These are phyloP conservation scores for Monosporozyma siamensis DNA, from an alignment of 805 yeast species.

Conservation along the genomic window DNA sequence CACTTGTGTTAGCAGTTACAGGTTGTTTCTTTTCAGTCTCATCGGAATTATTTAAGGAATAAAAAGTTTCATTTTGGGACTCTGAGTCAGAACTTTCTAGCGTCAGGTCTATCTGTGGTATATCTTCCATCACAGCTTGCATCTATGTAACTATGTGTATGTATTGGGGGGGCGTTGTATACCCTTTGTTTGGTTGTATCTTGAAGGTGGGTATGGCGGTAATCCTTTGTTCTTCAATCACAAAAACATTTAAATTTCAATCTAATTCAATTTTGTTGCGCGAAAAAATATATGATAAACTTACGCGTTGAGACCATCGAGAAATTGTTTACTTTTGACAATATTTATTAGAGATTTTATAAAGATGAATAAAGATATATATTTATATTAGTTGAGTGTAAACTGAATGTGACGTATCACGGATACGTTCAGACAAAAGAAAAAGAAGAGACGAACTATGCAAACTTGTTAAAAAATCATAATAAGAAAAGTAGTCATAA, in stretches of 20 bases:
- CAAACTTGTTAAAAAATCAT: neutral
- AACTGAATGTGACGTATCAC: neutral
- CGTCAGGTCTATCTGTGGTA: constrained; percentile 14
- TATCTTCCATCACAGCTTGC: neutral
- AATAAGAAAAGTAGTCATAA: too few relatives aligned
- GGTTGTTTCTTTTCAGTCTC: neutral
- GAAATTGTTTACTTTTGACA: too few relatives aligned
- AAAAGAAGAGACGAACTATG: neutral
- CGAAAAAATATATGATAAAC: too few relatives aligned
- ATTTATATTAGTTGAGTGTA: neutral
- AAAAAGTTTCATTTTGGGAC: neutral
- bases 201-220: too few relatives aligned
- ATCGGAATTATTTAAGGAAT: neutral
- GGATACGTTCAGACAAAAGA: too few relatives aligned
- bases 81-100: constrained; percentile 8
- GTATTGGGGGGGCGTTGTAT: too few relatives aligned
- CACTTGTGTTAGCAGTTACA: neutral
- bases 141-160: neutral
- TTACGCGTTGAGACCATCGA: neutral
- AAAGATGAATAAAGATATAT: neutral
- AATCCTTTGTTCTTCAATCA: too few relatives aligned
- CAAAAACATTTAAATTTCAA: too few relatives aligned
- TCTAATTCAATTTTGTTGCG: too few relatives aligned
- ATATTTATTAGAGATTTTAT: neutral
- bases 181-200: neutral